A percentile compares a stretch with the other conserved stretches of the same genome.
phyloP scores from a whole-genome alignment of 2,329 filamentous ascomycete genomes.

The Trichoderma sp. region DNA sequence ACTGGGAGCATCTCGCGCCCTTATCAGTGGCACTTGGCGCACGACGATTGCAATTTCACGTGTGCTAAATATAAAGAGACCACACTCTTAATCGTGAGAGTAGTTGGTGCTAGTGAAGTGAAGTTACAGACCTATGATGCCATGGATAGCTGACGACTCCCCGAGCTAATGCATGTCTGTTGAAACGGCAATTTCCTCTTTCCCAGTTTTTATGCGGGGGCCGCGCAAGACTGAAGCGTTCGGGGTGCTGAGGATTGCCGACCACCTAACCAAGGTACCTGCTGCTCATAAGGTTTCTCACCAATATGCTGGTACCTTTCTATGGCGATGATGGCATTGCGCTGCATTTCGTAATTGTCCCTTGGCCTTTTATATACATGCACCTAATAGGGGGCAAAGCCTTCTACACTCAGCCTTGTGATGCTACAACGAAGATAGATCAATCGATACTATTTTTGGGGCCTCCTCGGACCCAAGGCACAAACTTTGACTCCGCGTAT shows the following conservation, averaged over 20 bases:
- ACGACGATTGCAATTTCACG: background rate
- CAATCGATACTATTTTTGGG: background rate
- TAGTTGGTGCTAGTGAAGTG: background rate
- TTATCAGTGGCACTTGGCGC: background rate
- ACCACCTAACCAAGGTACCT: background rate
- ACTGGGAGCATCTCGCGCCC: background rate
- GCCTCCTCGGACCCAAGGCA: background rate
- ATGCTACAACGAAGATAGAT: background rate
- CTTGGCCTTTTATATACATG: background rate
- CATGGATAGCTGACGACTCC: conserved; percentile 1
- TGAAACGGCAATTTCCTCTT: conserved; percentile 23
- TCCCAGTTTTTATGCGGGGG: conserved; percentile 22
- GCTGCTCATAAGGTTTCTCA: too few species aligned
- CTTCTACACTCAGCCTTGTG: background rate
- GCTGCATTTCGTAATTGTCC: background rate
- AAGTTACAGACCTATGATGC: background rate
- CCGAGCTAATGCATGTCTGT: conserved; percentile 15
- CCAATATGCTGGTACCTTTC: background rate
- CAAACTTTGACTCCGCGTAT: background rate
- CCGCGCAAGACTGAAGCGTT: background rate
- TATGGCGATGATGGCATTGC: background rate
- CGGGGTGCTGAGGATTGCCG: background rate
- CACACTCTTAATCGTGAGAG: background rate
- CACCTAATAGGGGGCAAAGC: background rate
- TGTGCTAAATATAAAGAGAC: background rate